phyloP scores from a whole-genome alignment of 2,329 filamentous ascomycete genomes.

The Alternaria infectoria region DNA sequence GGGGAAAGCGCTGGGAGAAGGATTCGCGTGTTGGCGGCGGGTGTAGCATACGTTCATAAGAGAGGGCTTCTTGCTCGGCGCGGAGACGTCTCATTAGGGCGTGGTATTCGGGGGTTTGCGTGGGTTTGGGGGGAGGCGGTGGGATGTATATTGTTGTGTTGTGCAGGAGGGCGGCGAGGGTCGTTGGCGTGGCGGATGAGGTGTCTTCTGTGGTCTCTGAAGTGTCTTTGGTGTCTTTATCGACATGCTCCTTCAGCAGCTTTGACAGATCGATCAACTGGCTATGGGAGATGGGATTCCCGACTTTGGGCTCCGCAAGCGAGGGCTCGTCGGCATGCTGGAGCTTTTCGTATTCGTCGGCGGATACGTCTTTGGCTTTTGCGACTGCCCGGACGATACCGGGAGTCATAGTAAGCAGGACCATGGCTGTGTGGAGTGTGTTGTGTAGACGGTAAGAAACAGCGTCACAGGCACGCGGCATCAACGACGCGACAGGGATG shows the following conservation, averaged over 20 bases:
- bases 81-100: constrained; percentile 86
- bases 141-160: constrained; percentile 76
- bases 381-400: constrained; percentile 69
- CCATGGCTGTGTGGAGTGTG: constrained; percentile 60
- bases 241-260: constrained; percentile 51
- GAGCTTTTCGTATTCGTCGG: constrained; percentile 30
- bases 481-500: constrained; percentile 6
- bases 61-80: constrained; percentile 78
- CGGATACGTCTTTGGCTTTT: constrained; percentile 30
- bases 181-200: constrained; percentile 26
- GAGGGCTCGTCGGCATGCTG: constrained; percentile 54
- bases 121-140: constrained; percentile 75
- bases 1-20: constrained; percentile 65
- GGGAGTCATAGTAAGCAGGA: constrained; percentile 77
- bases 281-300: constrained; percentile 73
- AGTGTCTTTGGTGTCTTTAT: not conserved
- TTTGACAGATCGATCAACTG: constrained; percentile 71
- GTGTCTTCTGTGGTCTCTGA: not conserved
- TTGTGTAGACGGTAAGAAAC: not conserved
- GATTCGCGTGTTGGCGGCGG: constrained; percentile 63
- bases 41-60: constrained; percentile 81
- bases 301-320: constrained; percentile 59
- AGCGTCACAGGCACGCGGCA: not conserved
- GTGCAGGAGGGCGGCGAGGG: constrained; percentile 73
- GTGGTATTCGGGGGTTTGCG: constrained; percentile 79